Percentiles rank a stretch among this genome's conserved stretches.
Conservation (phyloP, 306 rosid genomes). For the Lablab purpureus region DNA sequence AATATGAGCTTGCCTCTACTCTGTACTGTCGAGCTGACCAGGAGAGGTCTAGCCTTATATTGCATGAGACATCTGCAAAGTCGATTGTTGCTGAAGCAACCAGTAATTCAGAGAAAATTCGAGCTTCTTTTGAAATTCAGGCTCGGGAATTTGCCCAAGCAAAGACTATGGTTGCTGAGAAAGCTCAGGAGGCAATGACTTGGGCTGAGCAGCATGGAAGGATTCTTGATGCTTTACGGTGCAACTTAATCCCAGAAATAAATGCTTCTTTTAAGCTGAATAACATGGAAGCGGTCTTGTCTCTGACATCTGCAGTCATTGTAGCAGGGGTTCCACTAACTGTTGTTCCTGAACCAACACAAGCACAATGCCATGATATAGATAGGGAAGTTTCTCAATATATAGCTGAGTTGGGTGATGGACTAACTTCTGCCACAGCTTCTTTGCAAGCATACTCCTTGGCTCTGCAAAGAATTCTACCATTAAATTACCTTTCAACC, state of each 20-base stretch:
- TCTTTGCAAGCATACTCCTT: conserved; percentile 79
- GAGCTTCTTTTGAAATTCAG: conserved; percentile 80
- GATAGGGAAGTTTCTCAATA: conserved; percentile 87
- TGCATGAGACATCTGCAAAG: conserved; percentile 86
- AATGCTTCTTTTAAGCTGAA: conserved; percentile 60
- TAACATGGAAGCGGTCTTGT: conserved; percentile 67
- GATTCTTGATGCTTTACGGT: conserved; percentile 81
- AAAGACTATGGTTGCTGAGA: conserved; percentile 77
- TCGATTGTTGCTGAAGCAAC: conserved; percentile 92
- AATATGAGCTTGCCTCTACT: conserved; percentile 72
- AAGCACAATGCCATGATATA: conserved; percentile 90
- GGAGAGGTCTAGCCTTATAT: conserved; percentile 75
- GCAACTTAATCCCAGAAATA: conserved; percentile 75
- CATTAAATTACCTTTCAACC: conserved; percentile 81
- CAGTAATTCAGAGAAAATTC: conserved; percentile 69
- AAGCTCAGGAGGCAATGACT: conserved; percentile 89
- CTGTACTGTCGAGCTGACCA: conserved; percentile 82
- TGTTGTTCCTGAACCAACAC: conserved; percentile 99
- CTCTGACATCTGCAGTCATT: conserved; percentile 87
- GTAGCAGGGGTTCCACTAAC: conserved; percentile 93
- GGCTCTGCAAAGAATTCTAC: conserved; percentile 90
- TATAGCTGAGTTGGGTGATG: conserved; percentile 77
- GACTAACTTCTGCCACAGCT: conserved; percentile 69
- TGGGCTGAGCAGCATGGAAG: conserved; percentile 98
- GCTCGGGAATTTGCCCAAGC: conserved; percentile 88